A percentile compares a stretch with the other conserved stretches of the same genome.
These are phyloP conservation scores for Fusarium continuum DNA, from an alignment of 2,329 filamentous ascomycete genomes.

Conservation along the genomic window DNA sequence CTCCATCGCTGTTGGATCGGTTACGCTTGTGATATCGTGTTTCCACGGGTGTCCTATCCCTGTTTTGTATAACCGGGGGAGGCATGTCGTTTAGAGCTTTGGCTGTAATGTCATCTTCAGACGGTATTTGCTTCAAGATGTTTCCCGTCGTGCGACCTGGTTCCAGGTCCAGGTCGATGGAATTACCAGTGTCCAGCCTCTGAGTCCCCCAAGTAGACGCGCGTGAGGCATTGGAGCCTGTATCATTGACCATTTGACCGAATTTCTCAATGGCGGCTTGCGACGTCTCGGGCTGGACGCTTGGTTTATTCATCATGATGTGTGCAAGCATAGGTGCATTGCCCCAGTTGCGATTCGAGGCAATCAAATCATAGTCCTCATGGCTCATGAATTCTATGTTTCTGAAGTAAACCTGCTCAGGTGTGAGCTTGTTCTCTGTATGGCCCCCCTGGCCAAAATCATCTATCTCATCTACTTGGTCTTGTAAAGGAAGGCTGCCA, in stretches of 20 bases:
- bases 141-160: neutral
- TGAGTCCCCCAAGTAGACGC: slow-evolving; percentile 73
- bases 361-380: neutral
- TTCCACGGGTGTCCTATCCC: neutral
- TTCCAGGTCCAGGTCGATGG: neutral
- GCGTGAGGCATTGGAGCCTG: slow-evolving; percentile 64
- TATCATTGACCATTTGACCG: slow-evolving; percentile 60
- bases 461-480: neutral
- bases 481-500: neutral
- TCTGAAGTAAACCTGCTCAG: neutral
- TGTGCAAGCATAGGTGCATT: neutral
- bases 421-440: neutral
- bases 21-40: neutral
- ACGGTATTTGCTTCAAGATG: neutral
- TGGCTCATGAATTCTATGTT: neutral
- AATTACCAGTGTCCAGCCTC: neutral
- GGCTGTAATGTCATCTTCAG: neutral
- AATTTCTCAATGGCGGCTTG: slow-evolving; percentile 54
- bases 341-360: neutral
- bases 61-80: neutral
- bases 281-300: neutral
- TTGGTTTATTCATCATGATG: neutral
- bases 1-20: neutral
- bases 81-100: neutral
- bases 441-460: neutral